phyloP scores from a whole-genome alignment of 495 filamentous ascomycete genomes.

The Antarctomyces pellizariae region DNA sequence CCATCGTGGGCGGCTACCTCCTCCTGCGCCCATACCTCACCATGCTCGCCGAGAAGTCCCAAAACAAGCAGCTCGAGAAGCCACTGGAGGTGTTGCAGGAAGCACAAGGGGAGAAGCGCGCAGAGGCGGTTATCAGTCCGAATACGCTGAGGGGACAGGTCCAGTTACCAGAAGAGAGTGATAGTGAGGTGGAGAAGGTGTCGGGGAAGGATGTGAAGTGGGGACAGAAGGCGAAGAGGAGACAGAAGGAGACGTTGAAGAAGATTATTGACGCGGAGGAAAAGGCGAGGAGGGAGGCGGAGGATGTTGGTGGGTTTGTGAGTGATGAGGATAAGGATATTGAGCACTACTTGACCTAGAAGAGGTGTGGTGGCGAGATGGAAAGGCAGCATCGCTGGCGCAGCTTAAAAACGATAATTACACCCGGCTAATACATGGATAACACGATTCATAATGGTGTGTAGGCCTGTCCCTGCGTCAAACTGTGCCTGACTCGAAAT shows the following conservation, averaged over 20 bases:
- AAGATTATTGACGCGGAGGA: conserved; percentile 28
- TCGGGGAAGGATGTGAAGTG: conserved; percentile 20
- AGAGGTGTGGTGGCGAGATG: conserved; percentile 1
- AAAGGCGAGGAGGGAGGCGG: conserved; percentile 18
- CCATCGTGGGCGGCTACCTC: conserved; percentile 35
- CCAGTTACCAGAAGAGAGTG: conserved; percentile 29
- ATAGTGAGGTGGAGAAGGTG: conserved; percentile 26
- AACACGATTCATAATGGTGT: too few relatives aligned
- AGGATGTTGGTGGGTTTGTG: conserved; percentile 23
- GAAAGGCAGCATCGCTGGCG: too few relatives aligned
- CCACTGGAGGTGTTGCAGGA: conserved; percentile 13
- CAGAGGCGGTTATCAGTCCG: conserved; percentile 19
- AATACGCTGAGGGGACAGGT: conserved; percentile 27
- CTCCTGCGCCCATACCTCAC: conserved; percentile 42
- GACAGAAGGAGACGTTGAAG: conserved; percentile 36
- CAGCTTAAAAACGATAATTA: too few relatives aligned
- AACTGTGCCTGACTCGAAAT: too few relatives aligned
- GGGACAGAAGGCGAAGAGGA: conserved; percentile 35
- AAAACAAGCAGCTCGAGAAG: conserved; percentile 22
- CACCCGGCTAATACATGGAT: too few relatives aligned
- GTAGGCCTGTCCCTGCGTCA: too few relatives aligned
- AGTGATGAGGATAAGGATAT: conserved; percentile 44
- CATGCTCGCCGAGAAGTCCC: conserved; percentile 20
- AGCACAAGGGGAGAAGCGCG: conserved; percentile 9
- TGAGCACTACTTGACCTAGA: conserved; percentile 42